Percentiles rank a stretch among this genome's conserved stretches.
These are phyloP conservation scores for Dichotomocladium elegans DNA, from an alignment of 371 early-diverging fungal genomes.

Conservation along the genomic window DNA sequence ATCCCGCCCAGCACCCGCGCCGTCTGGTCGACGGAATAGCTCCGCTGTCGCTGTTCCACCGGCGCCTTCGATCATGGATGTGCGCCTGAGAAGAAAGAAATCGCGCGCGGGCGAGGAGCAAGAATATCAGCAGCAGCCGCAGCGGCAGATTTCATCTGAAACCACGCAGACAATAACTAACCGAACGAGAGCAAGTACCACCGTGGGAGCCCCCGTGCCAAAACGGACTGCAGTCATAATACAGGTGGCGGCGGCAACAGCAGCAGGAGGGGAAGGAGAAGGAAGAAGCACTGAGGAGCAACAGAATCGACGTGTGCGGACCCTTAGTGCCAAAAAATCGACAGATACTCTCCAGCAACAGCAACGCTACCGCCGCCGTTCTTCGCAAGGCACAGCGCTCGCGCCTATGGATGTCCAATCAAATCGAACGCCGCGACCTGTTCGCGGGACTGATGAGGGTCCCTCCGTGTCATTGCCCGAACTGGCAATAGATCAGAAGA, in stretches of 20 bases:
- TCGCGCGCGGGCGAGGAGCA: neutral
- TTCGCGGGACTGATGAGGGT: neutral
- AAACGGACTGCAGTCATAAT: neutral
- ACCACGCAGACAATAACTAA: neutral
- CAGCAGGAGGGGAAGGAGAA: too few species aligned
- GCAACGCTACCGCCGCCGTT: neutral
- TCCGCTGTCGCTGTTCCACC: neutral
- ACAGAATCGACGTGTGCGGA: too few species aligned
- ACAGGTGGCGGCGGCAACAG: neutral
- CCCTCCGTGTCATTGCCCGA: slow-evolving; percentile 12
- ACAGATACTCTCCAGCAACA: slow-evolving; percentile 4
- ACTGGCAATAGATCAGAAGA: slow-evolving; percentile 13
- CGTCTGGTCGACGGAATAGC: slow-evolving; percentile 1
- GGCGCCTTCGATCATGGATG: slow-evolving; percentile 1
- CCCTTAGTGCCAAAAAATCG: slow-evolving; percentile 13
- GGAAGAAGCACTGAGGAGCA: too few species aligned
- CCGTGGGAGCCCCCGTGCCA: neutral
- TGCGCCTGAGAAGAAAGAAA: too few species aligned
- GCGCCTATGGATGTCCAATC: too few species aligned
- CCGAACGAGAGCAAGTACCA: neutral
- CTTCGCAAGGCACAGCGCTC: too few species aligned
- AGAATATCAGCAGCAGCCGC: neutral
- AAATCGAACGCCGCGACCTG: neutral
- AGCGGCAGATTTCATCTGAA: neutral
- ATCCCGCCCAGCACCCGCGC: slow-evolving; percentile 2